Evolutionary conservation across 805 yeast genomes (phyloP), one percentile per base, ranked within the genome.

Genomic region (Candida verbasci): DNA sequence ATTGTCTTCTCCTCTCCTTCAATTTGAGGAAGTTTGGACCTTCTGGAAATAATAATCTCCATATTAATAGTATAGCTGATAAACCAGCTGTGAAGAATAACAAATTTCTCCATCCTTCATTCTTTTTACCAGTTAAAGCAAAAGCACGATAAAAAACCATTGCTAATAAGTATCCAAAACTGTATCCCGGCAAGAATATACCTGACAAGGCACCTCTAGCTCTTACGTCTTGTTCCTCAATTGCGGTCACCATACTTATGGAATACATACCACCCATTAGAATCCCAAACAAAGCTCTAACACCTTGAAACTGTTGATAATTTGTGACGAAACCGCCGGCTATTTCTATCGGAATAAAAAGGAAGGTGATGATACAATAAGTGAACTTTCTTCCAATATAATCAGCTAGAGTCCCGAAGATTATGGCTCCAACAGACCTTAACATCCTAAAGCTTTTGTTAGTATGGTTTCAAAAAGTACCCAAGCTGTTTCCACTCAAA

Each of bases 101-200:
- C 39, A 81, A 53, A 2, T 82, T 68, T 58, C 84, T 72, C 87
- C 87, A 81, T 0, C 65, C 59, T 38, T 74, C 67, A 0, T 67
- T 62, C 1, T 61, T 47, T 3, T 79, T 62, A n/a, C 34, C 29
- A 24, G 50, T 51, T 49, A 71, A 74, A 7, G 73, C 76, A 42
- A 81, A 72, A 23, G 82, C 82, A 53, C 86, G 66, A 42, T 74
- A 74, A 61, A 80, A 81, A 17, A 80, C 65, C 34, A 79, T 84
- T 5, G 79, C 86, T 41, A 80, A 52, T 17, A 81, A 58, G 47
- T 79, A 80, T 17, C 88, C 88, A 32, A 81, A 70, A 1, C 84
- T 81, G 47, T 81, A 86, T 42, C 95, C 95, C 55, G 85, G 83
- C 58, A 86, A 95, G 53, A 86, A 75, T 28, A 84, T 56, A 32